Percentiles rank a stretch among this genome's conserved stretches.
phyloP scores from a whole-genome alignment of 2,329 filamentous ascomycete species.

The Colletotrichum eleusines region DNA sequence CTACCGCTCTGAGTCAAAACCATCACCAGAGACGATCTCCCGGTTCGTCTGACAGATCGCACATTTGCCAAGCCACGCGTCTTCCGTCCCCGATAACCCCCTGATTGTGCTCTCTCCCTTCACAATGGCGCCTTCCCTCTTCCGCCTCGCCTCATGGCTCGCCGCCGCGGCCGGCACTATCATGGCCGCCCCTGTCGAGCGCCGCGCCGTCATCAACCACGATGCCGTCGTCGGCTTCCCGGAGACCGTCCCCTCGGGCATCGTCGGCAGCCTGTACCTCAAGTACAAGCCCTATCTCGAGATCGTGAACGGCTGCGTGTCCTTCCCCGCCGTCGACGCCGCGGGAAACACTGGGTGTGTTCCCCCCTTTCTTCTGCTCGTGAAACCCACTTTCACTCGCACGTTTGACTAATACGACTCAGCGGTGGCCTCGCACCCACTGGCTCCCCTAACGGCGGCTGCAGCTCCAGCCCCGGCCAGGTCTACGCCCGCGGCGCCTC shows the following conservation, averaged over 20 bases:
- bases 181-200: slow-evolving; percentile 45
- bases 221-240: slow-evolving; percentile 51
- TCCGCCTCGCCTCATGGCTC: slow-evolving; percentile 40
- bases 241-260: slow-evolving; percentile 48
- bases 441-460: slow-evolving; percentile 46
- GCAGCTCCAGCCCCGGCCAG: slow-evolving; percentile 49
- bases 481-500: slow-evolving; percentile 49
- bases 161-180: slow-evolving; percentile 33
- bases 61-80: not conserved
- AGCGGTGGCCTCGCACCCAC: slow-evolving; percentile 48
- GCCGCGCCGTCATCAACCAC: slow-evolving; percentile 48
- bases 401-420: slow-evolving; percentile 35
- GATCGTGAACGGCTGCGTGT: slow-evolving; percentile 70
- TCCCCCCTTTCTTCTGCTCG: not conserved
- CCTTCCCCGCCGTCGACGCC: slow-evolving; percentile 71
- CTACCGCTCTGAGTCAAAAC: slow-evolving; percentile 12
- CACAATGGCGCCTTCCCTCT: slow-evolving; percentile 39
- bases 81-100: not conserved
- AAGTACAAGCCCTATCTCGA: slow-evolving; percentile 53
- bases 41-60: slow-evolving; percentile 24
- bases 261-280: slow-evolving; percentile 48
- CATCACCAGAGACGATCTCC: slow-evolving; percentile 31
- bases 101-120: not conserved
- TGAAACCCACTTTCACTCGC: too few species aligned
- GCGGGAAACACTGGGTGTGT: slow-evolving; percentile 67